Base-by-base conservation (phyloP, 257 asterid species). In the Solanum lycopersicoides region DNA sequence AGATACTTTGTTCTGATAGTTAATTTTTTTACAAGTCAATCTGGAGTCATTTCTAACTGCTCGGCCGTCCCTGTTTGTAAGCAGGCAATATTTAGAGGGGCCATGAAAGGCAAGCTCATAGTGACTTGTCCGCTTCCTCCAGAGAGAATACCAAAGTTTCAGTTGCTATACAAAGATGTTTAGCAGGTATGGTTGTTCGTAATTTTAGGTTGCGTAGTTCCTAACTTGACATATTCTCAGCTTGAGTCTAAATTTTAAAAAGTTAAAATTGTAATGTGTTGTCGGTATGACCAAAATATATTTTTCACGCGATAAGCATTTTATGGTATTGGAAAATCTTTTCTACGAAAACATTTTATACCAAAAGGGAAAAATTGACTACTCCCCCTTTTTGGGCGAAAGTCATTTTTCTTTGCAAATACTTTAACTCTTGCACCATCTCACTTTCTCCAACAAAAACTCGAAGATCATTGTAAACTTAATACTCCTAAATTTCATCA, bases 81-180 rank as follows among this genome's bases (percentile, higher is more conserved):
- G 93, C 97, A 96, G 99, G 96, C 98, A 35, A 93, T 96, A 89
- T 96, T 91, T 69, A 92, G 98, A 92, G 99, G 98, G 69, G 98
- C 99, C 39, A 96, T 96, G 98, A 96, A 93, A 88, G 98, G 99
- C 76, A 96, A 95, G 95, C 93, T 92, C 76, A 96, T 96, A n/a
- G 95, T 95, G 86, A 91, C 87, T 85, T 96, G 99, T 69, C 99
- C 99, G 73, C 91, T 96, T 89, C 98, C 98, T 68, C 95, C 96
- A 1, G 99, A 96, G 87, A 88, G 94, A 86, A 94, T 94, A 83
- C 99, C 97, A 4, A 95, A 94, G 90, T 96, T 96, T 84, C 92
- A 95, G 92, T 86, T 96, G 93, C 93, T 96, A 63, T 96, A 94
- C 84, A 94, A 89, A 90, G 97, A 95, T 89, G 98, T 96, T 68